These are phyloP conservation scores for Creolimax fragrantissima DNA, from an alignment of 78 protist genomes.

Conservation along the genomic window DNA sequence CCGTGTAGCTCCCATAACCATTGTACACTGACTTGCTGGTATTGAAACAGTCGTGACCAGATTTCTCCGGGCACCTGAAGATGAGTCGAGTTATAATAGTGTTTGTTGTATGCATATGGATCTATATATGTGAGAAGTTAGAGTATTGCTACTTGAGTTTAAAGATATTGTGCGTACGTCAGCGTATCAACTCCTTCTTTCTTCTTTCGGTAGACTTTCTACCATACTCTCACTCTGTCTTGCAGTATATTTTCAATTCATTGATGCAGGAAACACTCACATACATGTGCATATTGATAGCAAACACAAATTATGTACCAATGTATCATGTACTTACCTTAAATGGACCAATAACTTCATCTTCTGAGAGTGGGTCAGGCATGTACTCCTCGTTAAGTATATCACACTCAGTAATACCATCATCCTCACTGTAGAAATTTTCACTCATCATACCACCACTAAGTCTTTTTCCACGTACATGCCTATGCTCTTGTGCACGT, in stretches of 20 bases:
- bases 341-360: not conserved
- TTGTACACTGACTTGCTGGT: slow-evolving; percentile 64
- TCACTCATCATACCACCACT: not conserved
- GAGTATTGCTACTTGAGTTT: too few species aligned
- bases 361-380: not conserved
- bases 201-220: too few species aligned
- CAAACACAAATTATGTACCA: too few species aligned
- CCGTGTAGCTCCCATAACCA: slow-evolving; percentile 90
- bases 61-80: slow-evolving; percentile 42
- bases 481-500: not conserved
- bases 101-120: too few species aligned
- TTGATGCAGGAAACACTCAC: too few species aligned
- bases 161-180: too few species aligned
- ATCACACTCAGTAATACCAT: not conserved
- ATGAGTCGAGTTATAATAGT: too few species aligned
- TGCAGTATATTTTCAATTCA: too few species aligned
- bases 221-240: too few species aligned
- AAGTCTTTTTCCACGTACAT: not conserved
- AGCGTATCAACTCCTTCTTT: too few species aligned
- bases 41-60: slow-evolving; percentile 46
- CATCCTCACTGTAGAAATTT: not conserved
- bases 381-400: not conserved
- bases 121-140: too few species aligned
- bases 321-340: slow-evolving; percentile 7
- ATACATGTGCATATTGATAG: too few species aligned